Evolutionary conservation across 2,329 filamentous ascomycete species (phyloP), one percentile per base, ranked within the genome.

Genomic region (Pezicula carpinea): DNA sequence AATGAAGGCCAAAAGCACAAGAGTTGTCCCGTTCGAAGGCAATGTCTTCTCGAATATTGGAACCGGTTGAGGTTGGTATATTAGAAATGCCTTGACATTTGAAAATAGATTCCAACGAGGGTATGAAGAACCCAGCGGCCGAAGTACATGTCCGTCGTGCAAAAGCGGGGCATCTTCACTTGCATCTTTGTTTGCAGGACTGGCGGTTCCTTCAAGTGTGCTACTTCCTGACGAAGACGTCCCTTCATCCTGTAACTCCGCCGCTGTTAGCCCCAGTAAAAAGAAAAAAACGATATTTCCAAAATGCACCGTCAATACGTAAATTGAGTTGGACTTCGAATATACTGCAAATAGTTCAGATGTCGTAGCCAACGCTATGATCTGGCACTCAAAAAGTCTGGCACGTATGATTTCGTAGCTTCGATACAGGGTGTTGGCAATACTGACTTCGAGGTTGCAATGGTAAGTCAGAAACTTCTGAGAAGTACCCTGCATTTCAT

Each of bases 31-130:
- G 54, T 84, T 84, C 6, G 76, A 71, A 0, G 82, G 80, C 3
- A 83, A 66, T 1, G 66, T 64, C 46, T 77, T 78, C 59, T 80
- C 74, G 56, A 83, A 50, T 19, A 82, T n/a, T 0, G 77, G 79
- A 11, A 84, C 66, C 0, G 74, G 73, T 14, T 56, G 63, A 13
- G 81, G 81, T 56, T 85, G 81, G 49, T 82, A 79, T 50, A 77
- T 73, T 14, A 82, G 43, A 33, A 60, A 48, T 39, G 57, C 54
- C 46, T 56, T 51, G 48, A 57, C 21, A 6, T 5, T 43, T 7
- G 49, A 51, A n/a, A 48, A 14, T 23, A 60, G 40, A 1, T 53
- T 48, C 23, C 13, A 44, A 43, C 15, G 51, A 43, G 32, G 18
- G 13, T 31, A 26, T 13, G 23, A 14, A 26, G 40, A 26, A 3